Evolutionary conservation across 2,329 filamentous ascomycete genomes (phyloP), one percentile per base, ranked within the genome.

Genomic region (Penicillium griseofulvum): DNA sequence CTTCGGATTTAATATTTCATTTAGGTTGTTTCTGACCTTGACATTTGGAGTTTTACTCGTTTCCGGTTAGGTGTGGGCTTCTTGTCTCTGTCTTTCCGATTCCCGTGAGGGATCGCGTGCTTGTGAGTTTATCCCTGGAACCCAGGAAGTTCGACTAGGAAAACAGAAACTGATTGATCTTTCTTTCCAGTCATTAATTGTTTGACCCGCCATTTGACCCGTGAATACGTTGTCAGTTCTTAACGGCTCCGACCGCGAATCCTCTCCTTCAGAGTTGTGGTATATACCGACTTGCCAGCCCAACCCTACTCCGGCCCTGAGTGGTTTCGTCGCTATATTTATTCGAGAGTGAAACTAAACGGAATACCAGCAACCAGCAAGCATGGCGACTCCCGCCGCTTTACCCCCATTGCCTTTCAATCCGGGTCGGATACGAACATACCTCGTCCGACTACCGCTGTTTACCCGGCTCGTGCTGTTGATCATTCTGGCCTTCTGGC

Each of bases 381-480:
- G 29, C 44, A 80, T 80, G 77, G 75, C 79, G 59, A 74, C 74
- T 45, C 70, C 73, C 1, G 74, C 77, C 72, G 69, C 80, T 69
- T 63, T 81, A 12, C 77, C 79, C 70, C 69, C 81, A 68, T 64
- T 81, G 65, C 79, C 82, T 54, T 87, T 95, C 74, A 92, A 87
- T 74, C 84, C 87, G 31, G 74, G 82, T 58, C 86, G 90, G 64
- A 81, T 91, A 65, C 87, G 90, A 62, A 90, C 89, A 9, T 97
- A 96, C 72, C 68, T 96, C 62, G 80, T 90, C 57, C 87, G 91
- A 46, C 80, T 97, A n/a, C 93, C 94, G 34, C 80, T 97, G 1
- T 91, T 94, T 71, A 97, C 94, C 26, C 85, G 92, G 48, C 73
- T 82, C 17, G 82, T 91, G 14, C 71, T 91, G 19, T 67, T 86